Conservation (phyloP, 2,329 filamentous ascomycete species). For the Cladosporium halotolerans region DNA sequence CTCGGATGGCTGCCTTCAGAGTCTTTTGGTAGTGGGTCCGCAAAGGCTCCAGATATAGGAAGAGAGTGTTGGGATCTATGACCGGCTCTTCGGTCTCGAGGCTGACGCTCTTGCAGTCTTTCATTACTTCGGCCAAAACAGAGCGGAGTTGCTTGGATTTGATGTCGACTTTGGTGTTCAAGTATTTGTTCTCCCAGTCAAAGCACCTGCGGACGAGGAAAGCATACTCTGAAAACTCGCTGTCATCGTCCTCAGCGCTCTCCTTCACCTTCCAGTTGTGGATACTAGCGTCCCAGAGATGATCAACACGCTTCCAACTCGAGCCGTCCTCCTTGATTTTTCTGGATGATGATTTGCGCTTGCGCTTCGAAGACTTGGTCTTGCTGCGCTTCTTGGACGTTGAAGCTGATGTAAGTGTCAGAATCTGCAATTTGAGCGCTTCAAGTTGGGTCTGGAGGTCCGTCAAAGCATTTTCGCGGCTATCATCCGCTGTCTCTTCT, state of each 20-base stretch:
- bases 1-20: slow-evolving; percentile 54
- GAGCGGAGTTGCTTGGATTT: slow-evolving; percentile 75
- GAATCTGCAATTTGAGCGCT: slow-evolving; percentile 3
- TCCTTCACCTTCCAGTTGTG: slow-evolving; percentile 65
- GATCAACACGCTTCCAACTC: slow-evolving; percentile 62
- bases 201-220: slow-evolving; percentile 81
- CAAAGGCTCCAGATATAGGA: slow-evolving; percentile 71
- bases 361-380: neutral
- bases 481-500: neutral
- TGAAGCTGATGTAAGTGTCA: neutral
- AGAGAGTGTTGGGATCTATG: slow-evolving; percentile 43
- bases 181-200: slow-evolving; percentile 76
- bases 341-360: slow-evolving; percentile 2
- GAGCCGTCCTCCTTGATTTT: slow-evolving; percentile 6
- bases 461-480: neutral
- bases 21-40: slow-evolving; percentile 54
- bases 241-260: slow-evolving; percentile 57
- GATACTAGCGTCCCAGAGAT: slow-evolving; percentile 51
- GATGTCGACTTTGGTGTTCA: slow-evolving; percentile 70
- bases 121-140: slow-evolving; percentile 64
- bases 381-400: neutral
- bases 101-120: slow-evolving; percentile 69
- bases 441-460: slow-evolving; percentile 5
- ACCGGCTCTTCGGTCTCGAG: slow-evolving; percentile 74
- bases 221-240: slow-evolving; percentile 70